phyloP scores from a whole-genome alignment of 805 yeast genomes.

The Metschnikowia santaceciliae region DNA sequence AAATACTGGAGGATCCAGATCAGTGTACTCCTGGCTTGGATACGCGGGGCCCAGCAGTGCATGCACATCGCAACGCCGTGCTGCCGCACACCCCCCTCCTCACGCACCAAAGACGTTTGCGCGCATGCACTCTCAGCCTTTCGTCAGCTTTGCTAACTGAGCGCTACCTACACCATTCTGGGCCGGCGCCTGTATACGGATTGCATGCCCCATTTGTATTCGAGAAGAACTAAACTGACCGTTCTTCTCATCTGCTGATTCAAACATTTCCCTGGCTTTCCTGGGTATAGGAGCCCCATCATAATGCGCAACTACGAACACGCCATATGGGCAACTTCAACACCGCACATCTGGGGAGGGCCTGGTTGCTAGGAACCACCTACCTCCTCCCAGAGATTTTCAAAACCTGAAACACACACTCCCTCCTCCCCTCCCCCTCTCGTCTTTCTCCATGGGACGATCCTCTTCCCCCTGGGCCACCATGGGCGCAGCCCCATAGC shows the following conservation, averaged over 20 bases:
- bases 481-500: background rate
- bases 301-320: background rate
- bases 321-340: background rate
- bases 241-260: background rate
- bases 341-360: background rate
- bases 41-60: background rate
- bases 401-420: background rate
- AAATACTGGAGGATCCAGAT: background rate
- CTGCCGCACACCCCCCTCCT: background rate
- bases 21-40: background rate
- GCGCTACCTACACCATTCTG: background rate
- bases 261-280: background rate
- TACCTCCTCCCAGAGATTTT: background rate
- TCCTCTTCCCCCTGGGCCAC: background rate
- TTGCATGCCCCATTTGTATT: background rate
- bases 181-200: background rate
- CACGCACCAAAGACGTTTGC: constrained; percentile 2
- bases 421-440: too few species aligned
- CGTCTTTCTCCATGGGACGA: background rate
- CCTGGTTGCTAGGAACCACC: background rate
- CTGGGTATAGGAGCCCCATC: background rate
- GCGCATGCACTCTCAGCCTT: constrained; percentile 1
- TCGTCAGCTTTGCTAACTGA: background rate
- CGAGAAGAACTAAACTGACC: background rate
- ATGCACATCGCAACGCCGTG: constrained; percentile 5